These are phyloP conservation scores for Knoxia roxburghii DNA, from an alignment of 257 asterid species.

Conservation along the genomic window DNA sequence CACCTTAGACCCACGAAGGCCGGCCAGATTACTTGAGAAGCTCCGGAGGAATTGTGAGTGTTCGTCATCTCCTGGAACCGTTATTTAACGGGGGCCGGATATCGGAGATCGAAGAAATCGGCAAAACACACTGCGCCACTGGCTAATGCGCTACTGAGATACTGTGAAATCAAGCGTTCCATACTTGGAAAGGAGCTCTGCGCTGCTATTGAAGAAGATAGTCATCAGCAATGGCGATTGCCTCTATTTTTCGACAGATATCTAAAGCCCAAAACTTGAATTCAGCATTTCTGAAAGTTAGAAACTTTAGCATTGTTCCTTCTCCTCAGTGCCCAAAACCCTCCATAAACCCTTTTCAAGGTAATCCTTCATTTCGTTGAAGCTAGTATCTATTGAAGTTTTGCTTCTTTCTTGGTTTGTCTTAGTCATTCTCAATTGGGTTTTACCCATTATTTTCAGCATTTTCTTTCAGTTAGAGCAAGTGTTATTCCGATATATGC, in stretches of 20 bases:
- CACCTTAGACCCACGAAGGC: too few species aligned
- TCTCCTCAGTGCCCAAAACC: constrained; percentile 26
- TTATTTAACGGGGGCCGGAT: too few species aligned
- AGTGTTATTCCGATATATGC: neutral
- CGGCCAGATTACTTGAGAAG: too few species aligned
- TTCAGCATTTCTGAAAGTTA: constrained; percentile 7
- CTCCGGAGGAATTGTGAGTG: too few species aligned
- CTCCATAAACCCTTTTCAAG: constrained; percentile 32
- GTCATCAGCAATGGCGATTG: constrained; percentile 22
- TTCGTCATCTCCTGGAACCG: too few species aligned
- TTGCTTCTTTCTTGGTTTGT: neutral
- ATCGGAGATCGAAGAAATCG: too few species aligned
- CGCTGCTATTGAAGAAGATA: neutral
- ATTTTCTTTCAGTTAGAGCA: neutral
- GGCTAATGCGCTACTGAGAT: too few species aligned
- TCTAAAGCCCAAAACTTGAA: constrained; percentile 23
- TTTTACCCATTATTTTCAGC: neutral
- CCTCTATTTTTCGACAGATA: constrained; percentile 30
- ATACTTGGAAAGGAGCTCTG: too few species aligned
- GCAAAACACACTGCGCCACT: too few species aligned
- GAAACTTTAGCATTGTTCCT: constrained; percentile 19
- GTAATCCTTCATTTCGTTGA: constrained; percentile 13
- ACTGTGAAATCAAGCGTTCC: too few species aligned
- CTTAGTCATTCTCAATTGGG: neutral
- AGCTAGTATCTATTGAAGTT: neutral